Evolutionary conservation across 129 eudicot species (phyloP).

Genomic region (Lactuca sativa): DNA sequence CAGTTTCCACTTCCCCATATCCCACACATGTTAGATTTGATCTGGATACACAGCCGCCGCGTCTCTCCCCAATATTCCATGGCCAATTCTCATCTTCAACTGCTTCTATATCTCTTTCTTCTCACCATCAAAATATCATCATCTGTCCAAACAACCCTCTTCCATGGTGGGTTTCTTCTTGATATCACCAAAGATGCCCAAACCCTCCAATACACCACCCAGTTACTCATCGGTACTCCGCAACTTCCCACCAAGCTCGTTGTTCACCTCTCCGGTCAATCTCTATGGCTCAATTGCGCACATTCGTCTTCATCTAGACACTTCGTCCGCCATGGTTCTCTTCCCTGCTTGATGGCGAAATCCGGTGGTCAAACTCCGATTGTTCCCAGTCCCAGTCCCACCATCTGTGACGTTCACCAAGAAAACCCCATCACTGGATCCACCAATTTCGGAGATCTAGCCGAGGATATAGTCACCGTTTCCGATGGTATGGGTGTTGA

Average conservation of each 20-base stretch:
- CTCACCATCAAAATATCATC: slow-evolving; percentile 17
- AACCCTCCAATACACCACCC: slow-evolving; percentile 64
- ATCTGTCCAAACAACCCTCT: slow-evolving; percentile 35
- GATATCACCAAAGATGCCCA: slow-evolving; percentile 49
- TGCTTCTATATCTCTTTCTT: slow-evolving; percentile 25
- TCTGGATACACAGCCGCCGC: background rate
- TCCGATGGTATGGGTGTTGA: slow-evolving; percentile 33
- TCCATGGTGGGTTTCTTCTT: slow-evolving; percentile 35
- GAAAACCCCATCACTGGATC: slow-evolving; percentile 50
- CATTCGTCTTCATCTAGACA: slow-evolving; percentile 27
- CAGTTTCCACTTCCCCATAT: too few species aligned
- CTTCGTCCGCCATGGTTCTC: slow-evolving; percentile 38
- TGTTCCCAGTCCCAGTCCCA: background rate
- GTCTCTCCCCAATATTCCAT: background rate
- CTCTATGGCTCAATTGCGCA: slow-evolving; percentile 44
- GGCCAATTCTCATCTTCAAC: slow-evolving; percentile 18
- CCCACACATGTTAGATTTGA: background rate
- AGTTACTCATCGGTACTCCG: slow-evolving; percentile 43
- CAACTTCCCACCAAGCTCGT: slow-evolving; percentile 44
- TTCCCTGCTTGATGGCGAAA: slow-evolving; percentile 53
- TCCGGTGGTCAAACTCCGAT: background rate
- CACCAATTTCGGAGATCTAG: slow-evolving; percentile 40
- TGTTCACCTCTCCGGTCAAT: slow-evolving; percentile 59
- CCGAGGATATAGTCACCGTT: slow-evolving; percentile 31
- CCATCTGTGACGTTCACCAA: slow-evolving; percentile 34